Base-by-base conservation (phyloP, 2,329 filamentous ascomycete species). In the Aspergillus nomiae region DNA sequence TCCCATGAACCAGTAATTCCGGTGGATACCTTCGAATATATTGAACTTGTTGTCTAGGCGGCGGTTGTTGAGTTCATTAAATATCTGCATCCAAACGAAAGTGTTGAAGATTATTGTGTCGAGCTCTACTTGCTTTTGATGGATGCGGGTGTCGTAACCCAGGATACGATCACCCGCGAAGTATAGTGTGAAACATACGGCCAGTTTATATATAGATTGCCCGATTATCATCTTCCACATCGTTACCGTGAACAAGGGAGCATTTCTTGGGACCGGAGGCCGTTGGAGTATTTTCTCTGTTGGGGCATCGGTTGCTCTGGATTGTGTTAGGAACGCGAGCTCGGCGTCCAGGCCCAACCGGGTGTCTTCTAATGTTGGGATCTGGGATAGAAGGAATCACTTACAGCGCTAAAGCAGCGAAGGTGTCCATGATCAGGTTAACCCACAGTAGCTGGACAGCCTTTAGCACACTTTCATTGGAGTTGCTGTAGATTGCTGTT, bases 191-290 rank as follows among this genome's bases (percentile, higher is more conserved):
- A 97, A 89, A 0, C 92, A 89, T 24, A 88, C 87, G 3, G 83
- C 81, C 0, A 97, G 86, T 76, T 97, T 93, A 77, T 94, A 97
- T 64, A 96, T 84, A 1, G 92, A 87, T 77, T 97, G 92, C 2
- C 93, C 93, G 55, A 96, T 85, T 64, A 97, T 97, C 93, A 97
- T 97, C 84, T 97, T 97, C 93, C 94, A 96, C 94, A 97, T 97
- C 21, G 90, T 94, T 28, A 89, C 83, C 1, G 92, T 94, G 69
- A 97, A 93, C 9, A 93, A 81, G 7, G 89, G 83, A 6, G 89
- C 88, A 26, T 86, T 71, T 91, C 92, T 1, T 87, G 84, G 1
- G 90, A 91, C 77, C 90, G 92, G 60, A 92, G 87, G 69, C 95
- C 83, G 58, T 38, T 55, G 51, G 14, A 96, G 81, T 24, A 96